phyloP scores from a whole-genome alignment of 371 early-diverging fungal species.

The Apophysomyces ossiformis region DNA sequence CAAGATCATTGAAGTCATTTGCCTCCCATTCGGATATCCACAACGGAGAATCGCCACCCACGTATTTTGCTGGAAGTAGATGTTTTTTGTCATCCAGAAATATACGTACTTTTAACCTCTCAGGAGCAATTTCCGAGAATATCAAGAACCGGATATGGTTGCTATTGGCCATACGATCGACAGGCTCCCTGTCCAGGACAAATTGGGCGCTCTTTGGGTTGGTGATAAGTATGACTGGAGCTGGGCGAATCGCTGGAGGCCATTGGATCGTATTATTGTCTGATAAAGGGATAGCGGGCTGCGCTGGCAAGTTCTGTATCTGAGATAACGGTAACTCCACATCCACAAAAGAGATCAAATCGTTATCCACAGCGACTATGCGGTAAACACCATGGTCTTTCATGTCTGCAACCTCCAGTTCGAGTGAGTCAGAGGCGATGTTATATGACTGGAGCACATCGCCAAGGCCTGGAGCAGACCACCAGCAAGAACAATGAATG shows the following conservation, averaged over 20 bases:
- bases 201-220: slow-evolving; percentile 90
- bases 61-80: slow-evolving; percentile 21
- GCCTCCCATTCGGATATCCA: slow-evolving; percentile 24
- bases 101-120: slow-evolving; percentile 12
- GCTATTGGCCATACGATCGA: slow-evolving; percentile 61
- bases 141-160: slow-evolving; percentile 79
- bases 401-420: slow-evolving; percentile 88
- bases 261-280: slow-evolving; percentile 25
- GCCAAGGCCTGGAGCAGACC: slow-evolving; percentile 58
- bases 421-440: slow-evolving; percentile 64
- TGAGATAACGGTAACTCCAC: slow-evolving; percentile 58
- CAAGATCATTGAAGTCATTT: slow-evolving; percentile 54
- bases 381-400: slow-evolving; percentile 84
- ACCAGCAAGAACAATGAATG: slow-evolving; percentile 12
- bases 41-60: slow-evolving; percentile 7
- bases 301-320: slow-evolving; percentile 46
- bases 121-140: slow-evolving; percentile 42
- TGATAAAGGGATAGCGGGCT: slow-evolving; percentile 14
- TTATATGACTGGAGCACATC: slow-evolving; percentile 68
- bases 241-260: slow-evolving; percentile 34
- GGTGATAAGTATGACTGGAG: slow-evolving; percentile 85
- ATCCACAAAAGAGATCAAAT: slow-evolving; percentile 84
- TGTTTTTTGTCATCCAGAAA: slow-evolving; percentile 17
- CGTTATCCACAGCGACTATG: slow-evolving; percentile 87
- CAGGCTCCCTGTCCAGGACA: slow-evolving; percentile 74